Conservation (phyloP, 345 rosid species). For the Euclidium syriacum region DNA sequence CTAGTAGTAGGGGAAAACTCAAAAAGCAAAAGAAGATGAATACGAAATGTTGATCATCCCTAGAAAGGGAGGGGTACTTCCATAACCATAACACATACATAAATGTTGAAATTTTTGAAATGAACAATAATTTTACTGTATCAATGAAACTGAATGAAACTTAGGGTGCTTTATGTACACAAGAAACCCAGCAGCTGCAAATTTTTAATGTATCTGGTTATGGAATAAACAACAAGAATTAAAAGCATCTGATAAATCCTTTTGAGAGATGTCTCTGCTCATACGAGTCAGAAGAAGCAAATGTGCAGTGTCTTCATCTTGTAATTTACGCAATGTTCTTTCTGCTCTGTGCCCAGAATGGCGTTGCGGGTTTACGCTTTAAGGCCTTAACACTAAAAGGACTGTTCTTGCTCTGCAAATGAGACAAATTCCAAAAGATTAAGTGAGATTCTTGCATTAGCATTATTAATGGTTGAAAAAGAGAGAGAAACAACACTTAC, state of each 20-base stretch:
- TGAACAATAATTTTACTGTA: too few relatives aligned
- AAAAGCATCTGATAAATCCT: not conserved
- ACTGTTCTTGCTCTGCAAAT: constrained; percentile 75
- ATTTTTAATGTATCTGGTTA: constrained; percentile 6
- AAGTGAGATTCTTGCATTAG: too few relatives aligned
- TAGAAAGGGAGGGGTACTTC: too few relatives aligned
- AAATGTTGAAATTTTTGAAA: too few relatives aligned
- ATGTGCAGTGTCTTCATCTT: not conserved
- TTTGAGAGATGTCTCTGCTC: not conserved
- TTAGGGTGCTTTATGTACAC: constrained; percentile 23
- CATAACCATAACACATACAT: too few relatives aligned
- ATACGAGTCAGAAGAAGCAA: not conserved
- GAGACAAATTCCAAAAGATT: not conserved
- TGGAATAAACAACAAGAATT: constrained; percentile 21
- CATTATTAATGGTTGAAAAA: too few relatives aligned
- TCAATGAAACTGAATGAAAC: constrained; percentile 22
- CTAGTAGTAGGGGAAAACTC: too few relatives aligned
- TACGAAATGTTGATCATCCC: too few relatives aligned
- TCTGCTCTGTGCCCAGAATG: constrained; percentile 56
- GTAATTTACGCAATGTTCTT: constrained; percentile 46
- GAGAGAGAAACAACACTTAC: constrained; percentile 49
- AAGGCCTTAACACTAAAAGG: constrained; percentile 71
- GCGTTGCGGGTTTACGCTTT: constrained; percentile 68
- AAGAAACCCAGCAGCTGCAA: constrained; percentile 16
- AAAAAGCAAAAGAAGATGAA: too few relatives aligned